Evolutionary conservation across 2,329 filamentous ascomycete species (phyloP).

Genomic region (Thelonectria olida): DNA sequence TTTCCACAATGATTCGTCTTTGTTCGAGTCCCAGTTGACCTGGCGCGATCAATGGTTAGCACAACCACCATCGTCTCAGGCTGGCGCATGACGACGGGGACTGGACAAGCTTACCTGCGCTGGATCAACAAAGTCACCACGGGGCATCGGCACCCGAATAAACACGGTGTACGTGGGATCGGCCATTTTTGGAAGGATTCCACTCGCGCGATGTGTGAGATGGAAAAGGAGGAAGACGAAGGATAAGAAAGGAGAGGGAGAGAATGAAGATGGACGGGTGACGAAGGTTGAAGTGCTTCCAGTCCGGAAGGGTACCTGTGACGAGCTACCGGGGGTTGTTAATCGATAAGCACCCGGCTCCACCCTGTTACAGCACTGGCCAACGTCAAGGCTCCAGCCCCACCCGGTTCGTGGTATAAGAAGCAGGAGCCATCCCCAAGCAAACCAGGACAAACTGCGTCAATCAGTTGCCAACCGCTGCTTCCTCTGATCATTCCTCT

Average conservation of each 20-base stretch:
- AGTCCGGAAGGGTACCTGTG: conserved; percentile 23
- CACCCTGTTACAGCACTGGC: conserved; percentile 7
- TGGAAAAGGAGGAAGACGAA: conserved; percentile 25
- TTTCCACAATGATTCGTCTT: conserved; percentile 91
- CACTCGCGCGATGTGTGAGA: conserved; percentile 15
- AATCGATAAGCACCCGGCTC: conserved; percentile 31
- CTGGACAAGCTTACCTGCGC: conserved; percentile 69
- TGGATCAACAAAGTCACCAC: conserved; percentile 90
- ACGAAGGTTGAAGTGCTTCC: conserved; percentile 27
- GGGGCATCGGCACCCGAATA: conserved; percentile 87
- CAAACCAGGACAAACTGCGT: neutral
- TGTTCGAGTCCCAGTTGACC: conserved; percentile 88
- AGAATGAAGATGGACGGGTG: conserved; percentile 18
- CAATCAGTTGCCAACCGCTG: neutral
- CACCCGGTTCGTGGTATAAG: conserved; percentile 1
- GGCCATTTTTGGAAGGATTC: conserved; percentile 49
- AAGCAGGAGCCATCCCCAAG: neutral
- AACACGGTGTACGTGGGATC: conserved; percentile 76
- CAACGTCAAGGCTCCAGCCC: conserved; percentile 1
- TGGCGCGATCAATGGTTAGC: conserved; percentile 49
- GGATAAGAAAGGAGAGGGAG: conserved; percentile 14
- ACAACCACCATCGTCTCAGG: conserved; percentile 21
- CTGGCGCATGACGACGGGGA: conserved; percentile 28
- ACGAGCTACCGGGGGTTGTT: conserved; percentile 15
- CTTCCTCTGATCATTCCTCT: neutral